Base-by-base conservation (phyloP, 164 flowering plant species). In the Liquidambar formosana region DNA sequence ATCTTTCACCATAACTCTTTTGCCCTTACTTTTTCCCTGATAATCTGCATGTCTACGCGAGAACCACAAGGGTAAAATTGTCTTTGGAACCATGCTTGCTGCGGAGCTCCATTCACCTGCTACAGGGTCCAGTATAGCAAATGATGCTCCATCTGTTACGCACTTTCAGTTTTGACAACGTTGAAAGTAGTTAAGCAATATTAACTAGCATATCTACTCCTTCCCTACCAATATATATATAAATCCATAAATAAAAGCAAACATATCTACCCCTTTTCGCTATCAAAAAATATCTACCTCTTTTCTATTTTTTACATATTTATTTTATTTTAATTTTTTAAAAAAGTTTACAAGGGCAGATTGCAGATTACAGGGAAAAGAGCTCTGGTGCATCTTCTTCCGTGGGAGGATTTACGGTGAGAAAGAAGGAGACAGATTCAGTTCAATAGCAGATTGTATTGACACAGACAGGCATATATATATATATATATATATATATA, bases 351-450 rank as follows among this genome's bases (percentile, higher is more conserved):
- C n/a, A n/a, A n/a, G n/a, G n/a, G n/a, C n/a, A n/a, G n/a, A n/a
- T n/a, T n/a, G n/a, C n/a, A n/a, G n/a, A n/a, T n/a, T n/a, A n/a
- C n/a, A n/a, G n/a, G n/a, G n/a, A n/a, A n/a, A n/a, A n/a, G 41
- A 33, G 41, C 6, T 33, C 6, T 33, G 41, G 41, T 33, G 41
- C 26, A n/a, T 53, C 25, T 54, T 27, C 45, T 59, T 57, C 63
- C 44, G 45, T 44, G 63, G 57, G 62, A 44, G 16, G 21, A 6
- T 33, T 16, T 27, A 33, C 4, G 2, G 41, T 2, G 41, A 33
- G 41, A 56, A 66, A 65, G 62, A 46, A 59, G 64, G 67, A 25
- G 41, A 57, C 15, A 10, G 15, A 44, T 63, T 67, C 4, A 25
- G 53, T 63, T 62, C 69, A 11, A 47, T 48, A 47, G 57, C 43